These are phyloP conservation scores for Fusarium foetens DNA, from an alignment of 2,329 filamentous ascomycete species.

Conservation along the genomic window DNA sequence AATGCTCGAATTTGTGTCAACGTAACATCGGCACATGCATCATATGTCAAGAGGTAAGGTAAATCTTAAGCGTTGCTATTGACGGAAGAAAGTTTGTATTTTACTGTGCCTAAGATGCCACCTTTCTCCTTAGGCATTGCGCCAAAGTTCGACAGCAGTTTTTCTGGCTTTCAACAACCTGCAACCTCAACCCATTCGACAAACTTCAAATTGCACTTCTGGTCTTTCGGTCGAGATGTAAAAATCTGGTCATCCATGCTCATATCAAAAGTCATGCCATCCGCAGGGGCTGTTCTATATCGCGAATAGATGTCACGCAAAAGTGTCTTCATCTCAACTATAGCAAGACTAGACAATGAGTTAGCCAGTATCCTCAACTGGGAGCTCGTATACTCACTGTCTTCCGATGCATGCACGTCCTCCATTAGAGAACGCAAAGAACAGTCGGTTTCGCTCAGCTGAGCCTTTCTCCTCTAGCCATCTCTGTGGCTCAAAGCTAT, in stretches of 20 bases:
- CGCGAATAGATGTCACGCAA: slow-evolving; percentile 20
- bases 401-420: slow-evolving; percentile 29
- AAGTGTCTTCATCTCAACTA: slow-evolving; percentile 30
- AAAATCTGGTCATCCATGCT: slow-evolving; percentile 34
- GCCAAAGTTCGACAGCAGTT: background rate
- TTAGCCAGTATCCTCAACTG: background rate
- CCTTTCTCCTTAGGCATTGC: fast-evolving
- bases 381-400: slow-evolving; percentile 18
- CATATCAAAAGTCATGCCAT: slow-evolving; percentile 17
- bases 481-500: slow-evolving; percentile 18
- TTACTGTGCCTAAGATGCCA: fast-evolving
- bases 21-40: background rate
- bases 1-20: background rate
- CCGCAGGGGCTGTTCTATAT: slow-evolving; percentile 2
- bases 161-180: fast-evolving
- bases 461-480: slow-evolving; percentile 17
- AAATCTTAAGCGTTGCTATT: background rate
- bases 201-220: slow-evolving; percentile 26
- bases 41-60: too few relatives aligned
- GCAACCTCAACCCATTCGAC: background rate
- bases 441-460: slow-evolving; percentile 16
- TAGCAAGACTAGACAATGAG: slow-evolving; percentile 3
- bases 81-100: background rate
- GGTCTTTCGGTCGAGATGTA: slow-evolving; percentile 31
- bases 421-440: slow-evolving; percentile 30